A percentile compares a stretch with the other conserved stretches of the same genome.
Conservation (phyloP, 1,284 basidiomycete genomes). For the Chiua sp. region DNA sequence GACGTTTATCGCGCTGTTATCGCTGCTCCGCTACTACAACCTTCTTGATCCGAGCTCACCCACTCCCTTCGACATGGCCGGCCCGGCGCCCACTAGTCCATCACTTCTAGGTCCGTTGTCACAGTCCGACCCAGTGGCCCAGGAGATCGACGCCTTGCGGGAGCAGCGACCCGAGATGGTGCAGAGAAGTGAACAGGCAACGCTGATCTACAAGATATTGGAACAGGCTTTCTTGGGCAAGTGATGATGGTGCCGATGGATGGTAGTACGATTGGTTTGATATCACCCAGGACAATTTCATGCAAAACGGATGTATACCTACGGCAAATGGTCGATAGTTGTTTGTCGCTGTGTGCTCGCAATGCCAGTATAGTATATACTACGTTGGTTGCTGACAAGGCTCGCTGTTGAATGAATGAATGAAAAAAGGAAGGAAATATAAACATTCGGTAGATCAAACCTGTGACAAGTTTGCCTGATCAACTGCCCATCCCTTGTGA, state of each 20-base stretch:
- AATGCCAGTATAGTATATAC: not conserved
- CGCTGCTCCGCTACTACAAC: slow-evolving; percentile 64
- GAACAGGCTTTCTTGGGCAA: slow-evolving; percentile 40
- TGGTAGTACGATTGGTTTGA: too few relatives aligned
- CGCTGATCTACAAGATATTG: slow-evolving; percentile 71
- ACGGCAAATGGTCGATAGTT: not conserved
- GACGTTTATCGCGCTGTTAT: slow-evolving; percentile 81
- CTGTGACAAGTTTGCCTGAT: too few relatives aligned
- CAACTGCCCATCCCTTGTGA: too few relatives aligned
- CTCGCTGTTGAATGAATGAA: too few relatives aligned
- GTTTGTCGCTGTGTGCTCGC: not conserved
- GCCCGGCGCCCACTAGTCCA: slow-evolving; percentile 31
- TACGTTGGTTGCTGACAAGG: too few relatives aligned
- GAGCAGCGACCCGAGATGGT: slow-evolving; percentile 87
- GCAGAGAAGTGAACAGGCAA: slow-evolving; percentile 69
- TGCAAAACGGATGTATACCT: not conserved
- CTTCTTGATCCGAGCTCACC: slow-evolving; percentile 44
- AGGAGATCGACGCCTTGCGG: slow-evolving; percentile 77
- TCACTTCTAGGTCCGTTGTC: slow-evolving; percentile 66
- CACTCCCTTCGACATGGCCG: slow-evolving; percentile 25
- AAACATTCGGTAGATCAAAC: too few relatives aligned
- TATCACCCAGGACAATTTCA: not conserved
- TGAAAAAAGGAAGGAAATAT: too few relatives aligned
- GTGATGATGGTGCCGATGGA: slow-evolving; percentile 6
- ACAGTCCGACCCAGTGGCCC: slow-evolving; percentile 60